Percentiles rank a stretch among this genome's conserved stretches.
Conservation (phyloP, 768 basidiomycete species). For the Daedaleopsis sinensis region DNA sequence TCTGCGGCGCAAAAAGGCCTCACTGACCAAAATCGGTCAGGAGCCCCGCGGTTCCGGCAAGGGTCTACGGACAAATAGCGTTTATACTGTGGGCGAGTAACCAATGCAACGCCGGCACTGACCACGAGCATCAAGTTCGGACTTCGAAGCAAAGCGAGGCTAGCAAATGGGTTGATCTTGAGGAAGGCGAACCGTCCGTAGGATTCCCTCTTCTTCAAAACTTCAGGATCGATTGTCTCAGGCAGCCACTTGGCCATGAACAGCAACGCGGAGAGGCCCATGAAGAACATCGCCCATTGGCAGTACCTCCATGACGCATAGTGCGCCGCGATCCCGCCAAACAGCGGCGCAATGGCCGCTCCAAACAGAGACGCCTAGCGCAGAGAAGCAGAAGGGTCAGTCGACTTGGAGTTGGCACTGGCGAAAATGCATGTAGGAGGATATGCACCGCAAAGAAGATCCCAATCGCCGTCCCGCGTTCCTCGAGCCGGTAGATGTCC, state of each 20-base stretch:
- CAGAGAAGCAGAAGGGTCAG: background rate
- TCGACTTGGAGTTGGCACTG: too few relatives aligned
- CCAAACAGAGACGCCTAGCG: constrained; percentile 56
- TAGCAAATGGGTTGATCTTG: constrained; percentile 61
- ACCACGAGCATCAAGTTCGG: constrained; percentile 63
- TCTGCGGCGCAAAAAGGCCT: background rate
- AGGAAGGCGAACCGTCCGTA: constrained; percentile 33
- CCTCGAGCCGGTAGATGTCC: constrained; percentile 67
- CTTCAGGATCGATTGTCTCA: constrained; percentile 67
- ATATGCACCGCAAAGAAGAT: constrained; percentile 45
- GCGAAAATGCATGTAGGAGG: too few relatives aligned
- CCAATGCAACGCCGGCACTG: constrained; percentile 24
- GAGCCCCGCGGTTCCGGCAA: constrained; percentile 38
- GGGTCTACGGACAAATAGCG: constrained; percentile 35
- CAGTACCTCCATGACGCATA: constrained; percentile 70
- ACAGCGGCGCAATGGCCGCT: constrained; percentile 60
- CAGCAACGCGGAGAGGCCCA: constrained; percentile 43
- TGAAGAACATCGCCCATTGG: constrained; percentile 48
- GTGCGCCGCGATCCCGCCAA: constrained; percentile 58
- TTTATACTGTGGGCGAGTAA: background rate
- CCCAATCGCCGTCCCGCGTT: constrained; percentile 62
- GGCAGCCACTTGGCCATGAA: constrained; percentile 52
- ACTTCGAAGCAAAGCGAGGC: constrained; percentile 54
- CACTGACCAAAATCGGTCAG: constrained; percentile 40
- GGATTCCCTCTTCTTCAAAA: constrained; percentile 38